Evolutionary conservation across 1,284 basidiomycete species (phyloP).

Genomic region (Prillingera fragicola): DNA sequence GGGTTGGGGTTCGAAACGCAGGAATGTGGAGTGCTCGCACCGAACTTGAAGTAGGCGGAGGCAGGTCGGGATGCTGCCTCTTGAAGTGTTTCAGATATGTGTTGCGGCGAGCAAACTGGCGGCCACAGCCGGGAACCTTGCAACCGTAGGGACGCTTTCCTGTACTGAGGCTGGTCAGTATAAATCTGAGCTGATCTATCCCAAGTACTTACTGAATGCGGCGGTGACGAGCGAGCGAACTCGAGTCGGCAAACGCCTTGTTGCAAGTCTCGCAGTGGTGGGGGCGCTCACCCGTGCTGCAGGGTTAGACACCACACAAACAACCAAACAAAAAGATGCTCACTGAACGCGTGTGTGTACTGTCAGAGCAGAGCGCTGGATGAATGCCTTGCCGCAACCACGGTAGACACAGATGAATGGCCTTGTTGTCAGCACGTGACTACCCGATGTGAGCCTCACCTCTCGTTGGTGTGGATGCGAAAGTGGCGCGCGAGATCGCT

Average conservation of each 20-base stretch:
- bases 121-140: constrained; percentile 28
- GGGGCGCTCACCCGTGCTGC: constrained; percentile 55
- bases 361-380: constrained; percentile 48
- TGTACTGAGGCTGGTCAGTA: constrained; percentile 25
- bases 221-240: constrained; percentile 55
- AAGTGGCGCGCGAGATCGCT: constrained; percentile 51
- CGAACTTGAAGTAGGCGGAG: constrained; percentile 26
- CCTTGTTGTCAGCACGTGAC: constrained; percentile 24
- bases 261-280: constrained; percentile 53
- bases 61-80: constrained; percentile 36
- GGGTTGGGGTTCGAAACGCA: constrained; percentile 3
- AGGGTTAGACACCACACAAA: neutral
- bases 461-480: constrained; percentile 49
- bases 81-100: constrained; percentile 44
- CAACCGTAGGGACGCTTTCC: constrained; percentile 42
- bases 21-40: constrained; percentile 18
- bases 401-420: constrained; percentile 43
- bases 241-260: constrained; percentile 56
- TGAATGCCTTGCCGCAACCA: constrained; percentile 47
- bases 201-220: constrained; percentile 51
- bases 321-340: constrained; percentile 19
- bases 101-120: constrained; percentile 40
- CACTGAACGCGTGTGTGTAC: constrained; percentile 51
- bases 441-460: constrained; percentile 25
- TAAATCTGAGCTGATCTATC: constrained; percentile 23